Percentiles rank a stretch among this genome's conserved stretches.
These are phyloP conservation scores for Hypsizygus ulmarius DNA, from an alignment of 1,284 basidiomycete species.

Conservation along the genomic window DNA sequence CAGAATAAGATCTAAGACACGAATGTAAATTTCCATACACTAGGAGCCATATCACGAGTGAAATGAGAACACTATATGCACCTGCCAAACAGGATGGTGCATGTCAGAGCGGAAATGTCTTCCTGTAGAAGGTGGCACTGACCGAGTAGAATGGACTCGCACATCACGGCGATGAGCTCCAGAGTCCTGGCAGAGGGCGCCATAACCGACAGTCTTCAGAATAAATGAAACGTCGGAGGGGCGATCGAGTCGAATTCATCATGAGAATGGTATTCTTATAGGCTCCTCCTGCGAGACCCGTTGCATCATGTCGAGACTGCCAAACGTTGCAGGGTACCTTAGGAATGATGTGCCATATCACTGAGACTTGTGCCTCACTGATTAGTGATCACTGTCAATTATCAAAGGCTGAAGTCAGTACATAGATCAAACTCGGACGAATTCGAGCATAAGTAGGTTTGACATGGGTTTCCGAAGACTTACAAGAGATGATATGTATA, in stretches of 20 bases:
- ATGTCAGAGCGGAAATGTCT: not conserved
- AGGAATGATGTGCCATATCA: too few relatives aligned
- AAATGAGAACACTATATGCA: constrained; percentile 8
- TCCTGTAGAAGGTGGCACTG: not conserved
- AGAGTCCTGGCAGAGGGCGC: constrained; percentile 8
- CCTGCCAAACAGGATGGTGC: constrained; percentile 1
- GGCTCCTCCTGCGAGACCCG: too few relatives aligned
- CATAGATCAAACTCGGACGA: too few relatives aligned
- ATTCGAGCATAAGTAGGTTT: too few relatives aligned
- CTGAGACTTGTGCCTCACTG: too few relatives aligned
- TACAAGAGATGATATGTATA: not conserved
- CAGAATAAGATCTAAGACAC: not conserved
- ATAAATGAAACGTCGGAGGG: not conserved
- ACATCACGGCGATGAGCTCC: constrained; percentile 10
- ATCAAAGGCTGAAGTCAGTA: too few relatives aligned
- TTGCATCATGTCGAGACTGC: too few relatives aligned
- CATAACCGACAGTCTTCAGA: not conserved
- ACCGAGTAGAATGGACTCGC: constrained; percentile 12
- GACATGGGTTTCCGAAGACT: too few relatives aligned
- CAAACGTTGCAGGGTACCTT: too few relatives aligned
- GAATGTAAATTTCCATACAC: constrained; percentile 2
- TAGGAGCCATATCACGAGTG: constrained; percentile 12
- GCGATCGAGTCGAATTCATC: too few relatives aligned
- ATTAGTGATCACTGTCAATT: too few relatives aligned
- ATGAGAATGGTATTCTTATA: too few relatives aligned